Evolutionary conservation across 768 basidiomycete species (phyloP), one percentile per base, ranked within the genome.

Genomic region (Candolleomyces aberdarensis): DNA sequence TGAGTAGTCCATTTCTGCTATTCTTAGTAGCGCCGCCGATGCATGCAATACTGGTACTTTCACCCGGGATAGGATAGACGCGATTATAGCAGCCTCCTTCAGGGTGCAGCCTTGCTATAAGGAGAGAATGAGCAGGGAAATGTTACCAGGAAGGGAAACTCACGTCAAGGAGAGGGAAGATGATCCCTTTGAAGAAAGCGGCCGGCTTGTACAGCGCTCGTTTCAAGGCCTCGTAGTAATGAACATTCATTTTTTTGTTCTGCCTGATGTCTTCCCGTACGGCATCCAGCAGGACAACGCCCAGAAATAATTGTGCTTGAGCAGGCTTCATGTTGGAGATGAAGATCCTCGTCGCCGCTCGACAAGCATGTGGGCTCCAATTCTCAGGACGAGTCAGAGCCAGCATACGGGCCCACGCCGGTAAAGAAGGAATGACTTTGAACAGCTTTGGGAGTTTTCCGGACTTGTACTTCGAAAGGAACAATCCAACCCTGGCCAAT

Each of bases 41-140:
- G 96, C 94, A 71, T 98, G 97, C 10, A 98, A 81, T n/a, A 98
- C 89, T 3, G 97, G 97, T 7, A 99, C 86, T 68, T 92, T 96
- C 56, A 92, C 93, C 71, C 88, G 92, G 4, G 92, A 83, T 11
- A 99, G 77, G 39, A 99, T 87, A 3, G 95, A 97, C 2, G 92
- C 95, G 58, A 98, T 81, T 57, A 99, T 94, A 1, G 94, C 90
- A 1, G 95, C 94, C 78, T 98, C 96, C 70, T 94, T 95, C 26
- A 99, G 78, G 1, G 94, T 89, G 70, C 94, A 98, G 14, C 93
- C 92, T 74, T 78, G 72, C 77, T 81, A 63, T 61, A 58, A 54
- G 61, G 15, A 15, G 11, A 48, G 43, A 59, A 39, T 14, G n/a
- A 22, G 60, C 40, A 4, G 6, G 20, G 1, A 39, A 20, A 44